Conservation (phyloP, 805 yeast species). For the Ogataea nitratoaversa region DNA sequence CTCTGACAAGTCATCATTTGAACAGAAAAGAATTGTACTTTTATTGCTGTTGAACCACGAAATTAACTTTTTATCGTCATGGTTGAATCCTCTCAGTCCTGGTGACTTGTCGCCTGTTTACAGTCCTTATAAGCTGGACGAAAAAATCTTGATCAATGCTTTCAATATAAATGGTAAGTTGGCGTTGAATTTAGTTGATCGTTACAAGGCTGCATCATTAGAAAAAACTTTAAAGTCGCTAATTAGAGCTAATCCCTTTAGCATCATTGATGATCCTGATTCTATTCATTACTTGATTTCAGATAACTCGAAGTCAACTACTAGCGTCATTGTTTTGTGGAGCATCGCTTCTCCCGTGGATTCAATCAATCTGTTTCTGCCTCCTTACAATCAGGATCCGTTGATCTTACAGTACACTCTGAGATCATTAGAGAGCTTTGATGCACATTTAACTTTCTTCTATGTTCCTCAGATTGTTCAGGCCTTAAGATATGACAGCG, state of each 20-base stretch:
- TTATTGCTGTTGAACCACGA: slow-evolving; percentile 72
- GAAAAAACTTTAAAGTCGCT: slow-evolving; percentile 39
- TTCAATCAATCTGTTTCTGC: slow-evolving; percentile 77
- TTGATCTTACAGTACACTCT: slow-evolving; percentile 79
- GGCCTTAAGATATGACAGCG: slow-evolving; percentile 69
- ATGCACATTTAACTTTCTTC: slow-evolving; percentile 84
- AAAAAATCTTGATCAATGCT: slow-evolving; percentile 47
- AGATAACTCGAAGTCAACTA: slow-evolving; percentile 13
- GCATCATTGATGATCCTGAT: slow-evolving; percentile 50
- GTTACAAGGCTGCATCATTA: slow-evolving; percentile 43
- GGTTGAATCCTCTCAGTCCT: slow-evolving; percentile 66
- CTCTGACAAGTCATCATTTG: slow-evolving; percentile 27
- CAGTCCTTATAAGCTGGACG: slow-evolving; percentile 32
- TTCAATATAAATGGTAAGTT: slow-evolving; percentile 65
- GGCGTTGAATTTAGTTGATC: slow-evolving; percentile 64
- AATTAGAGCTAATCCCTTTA: slow-evolving; percentile 53
- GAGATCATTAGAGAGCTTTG: slow-evolving; percentile 84
- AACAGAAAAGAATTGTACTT: slow-evolving; percentile 49
- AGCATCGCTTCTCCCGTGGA: slow-evolving; percentile 74
- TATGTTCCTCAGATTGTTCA: slow-evolving; percentile 99
- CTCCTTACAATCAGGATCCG: slow-evolving; percentile 64
- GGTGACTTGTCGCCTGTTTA: slow-evolving; percentile 36
- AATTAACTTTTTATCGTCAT: slow-evolving; percentile 62
- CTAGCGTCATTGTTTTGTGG: slow-evolving; percentile 49
- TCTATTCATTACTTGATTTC: slow-evolving; percentile 52